phyloP scores from a whole-genome alignment of 2,329 filamentous ascomycete genomes.

The Beauveria sp. region DNA sequence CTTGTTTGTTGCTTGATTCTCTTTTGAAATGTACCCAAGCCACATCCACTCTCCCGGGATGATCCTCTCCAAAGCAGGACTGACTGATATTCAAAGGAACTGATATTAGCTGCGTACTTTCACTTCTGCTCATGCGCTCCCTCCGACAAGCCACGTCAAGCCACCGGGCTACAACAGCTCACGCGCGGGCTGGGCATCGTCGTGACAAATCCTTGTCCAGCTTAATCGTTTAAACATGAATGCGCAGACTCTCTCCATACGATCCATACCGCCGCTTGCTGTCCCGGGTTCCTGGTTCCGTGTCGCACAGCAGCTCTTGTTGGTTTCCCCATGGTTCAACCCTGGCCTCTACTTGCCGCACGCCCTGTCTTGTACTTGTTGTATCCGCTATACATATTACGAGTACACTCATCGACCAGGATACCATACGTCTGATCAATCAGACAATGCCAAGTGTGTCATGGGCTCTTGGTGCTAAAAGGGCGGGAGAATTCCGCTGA shows the following conservation, averaged over 20 bases:
- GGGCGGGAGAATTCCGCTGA: background rate
- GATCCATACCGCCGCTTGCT: background rate
- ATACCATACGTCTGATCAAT: background rate
- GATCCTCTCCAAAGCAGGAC: background rate
- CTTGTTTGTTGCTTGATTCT: background rate
- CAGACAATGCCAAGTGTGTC: background rate
- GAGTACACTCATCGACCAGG: too few species aligned
- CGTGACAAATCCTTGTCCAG: background rate
- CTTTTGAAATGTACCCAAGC: background rate
- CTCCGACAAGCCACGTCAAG: background rate
- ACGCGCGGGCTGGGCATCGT: background rate
- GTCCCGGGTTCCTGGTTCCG: background rate
- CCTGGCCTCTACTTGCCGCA: background rate
- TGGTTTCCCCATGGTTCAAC: background rate
- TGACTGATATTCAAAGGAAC: background rate
- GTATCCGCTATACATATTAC: too few species aligned
- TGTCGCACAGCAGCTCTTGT: background rate
- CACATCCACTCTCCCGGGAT: background rate
- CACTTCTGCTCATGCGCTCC: background rate
- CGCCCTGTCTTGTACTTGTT: background rate
- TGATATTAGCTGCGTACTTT: background rate
- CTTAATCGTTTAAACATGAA: too few species aligned
- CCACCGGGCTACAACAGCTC: background rate
- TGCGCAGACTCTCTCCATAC: background rate
- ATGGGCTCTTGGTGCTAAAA: background rate